Evolutionary conservation across 768 basidiomycete genomes (phyloP).

Genomic region (Macrolepiota dolichaula): DNA sequence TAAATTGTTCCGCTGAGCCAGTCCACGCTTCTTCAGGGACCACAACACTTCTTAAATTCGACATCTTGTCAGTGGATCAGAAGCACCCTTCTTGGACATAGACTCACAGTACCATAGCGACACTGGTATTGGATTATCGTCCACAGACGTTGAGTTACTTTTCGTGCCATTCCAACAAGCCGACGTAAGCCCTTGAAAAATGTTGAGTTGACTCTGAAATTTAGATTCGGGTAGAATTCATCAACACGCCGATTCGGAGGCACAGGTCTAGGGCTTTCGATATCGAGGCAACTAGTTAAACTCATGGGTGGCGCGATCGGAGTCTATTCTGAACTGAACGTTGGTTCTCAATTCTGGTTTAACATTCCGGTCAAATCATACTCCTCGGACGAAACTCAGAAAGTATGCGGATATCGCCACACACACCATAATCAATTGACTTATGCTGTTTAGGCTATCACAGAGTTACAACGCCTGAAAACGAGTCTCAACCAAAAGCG

Average conservation of each 20-base stretch:
- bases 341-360: slow-evolving; percentile 73
- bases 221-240: slow-evolving; percentile 42
- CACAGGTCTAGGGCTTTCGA: slow-evolving; percentile 73
- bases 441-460: slow-evolving; percentile 31
- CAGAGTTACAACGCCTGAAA: slow-evolving; percentile 45
- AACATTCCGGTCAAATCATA: slow-evolving; percentile 63
- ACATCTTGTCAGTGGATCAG: slow-evolving; percentile 47
- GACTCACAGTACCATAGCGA: slow-evolving; percentile 37
- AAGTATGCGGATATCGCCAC: slow-evolving; percentile 31
- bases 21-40: slow-evolving; percentile 26
- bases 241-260: slow-evolving; percentile 76
- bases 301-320: slow-evolving; percentile 76
- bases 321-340: slow-evolving; percentile 59
- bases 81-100: neutral
- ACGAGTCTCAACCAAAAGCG: slow-evolving; percentile 43
- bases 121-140: slow-evolving; percentile 68
- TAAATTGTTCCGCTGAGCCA: slow-evolving; percentile 54
- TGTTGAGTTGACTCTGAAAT: neutral
- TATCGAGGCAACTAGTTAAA: slow-evolving; percentile 70
- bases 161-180: slow-evolving; percentile 80
- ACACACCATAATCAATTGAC: slow-evolving; percentile 4
- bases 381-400: slow-evolving; percentile 52
- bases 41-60: slow-evolving; percentile 58
- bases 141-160: slow-evolving; percentile 61
- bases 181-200: slow-evolving; percentile 34